These are phyloP conservation scores for Talaromyces sp. DNA, from an alignment of 2,329 filamentous ascomycete species.

Conservation along the genomic window DNA sequence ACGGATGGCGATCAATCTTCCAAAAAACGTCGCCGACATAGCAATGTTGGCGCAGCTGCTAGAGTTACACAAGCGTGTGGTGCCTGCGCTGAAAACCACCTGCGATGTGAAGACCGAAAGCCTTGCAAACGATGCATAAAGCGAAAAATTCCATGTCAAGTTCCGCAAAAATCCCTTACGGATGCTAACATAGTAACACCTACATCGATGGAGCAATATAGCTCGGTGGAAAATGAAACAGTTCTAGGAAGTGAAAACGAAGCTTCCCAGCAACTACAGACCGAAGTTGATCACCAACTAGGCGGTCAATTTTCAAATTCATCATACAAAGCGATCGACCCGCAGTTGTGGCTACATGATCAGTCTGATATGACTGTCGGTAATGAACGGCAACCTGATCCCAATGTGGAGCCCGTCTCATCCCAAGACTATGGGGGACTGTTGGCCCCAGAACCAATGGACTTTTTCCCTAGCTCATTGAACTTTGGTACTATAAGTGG, in stretches of 20 bases:
- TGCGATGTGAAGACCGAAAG: slow-evolving; percentile 28
- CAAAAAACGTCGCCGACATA: slow-evolving; percentile 7
- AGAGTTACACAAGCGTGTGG: slow-evolving; percentile 24
- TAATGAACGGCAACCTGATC: not conserved
- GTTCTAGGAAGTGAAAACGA: not conserved
- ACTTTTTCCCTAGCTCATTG: slow-evolving; percentile 1
- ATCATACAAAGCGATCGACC: not conserved
- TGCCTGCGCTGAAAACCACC: slow-evolving; percentile 25
- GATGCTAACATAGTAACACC: not conserved
- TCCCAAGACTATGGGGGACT: not conserved
- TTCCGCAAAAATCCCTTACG: not conserved
- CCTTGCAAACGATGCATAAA: slow-evolving; percentile 25
- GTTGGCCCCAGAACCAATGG: not conserved
- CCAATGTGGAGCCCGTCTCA: not conserved
- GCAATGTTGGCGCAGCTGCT: slow-evolving; percentile 4
- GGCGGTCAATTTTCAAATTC: not conserved
- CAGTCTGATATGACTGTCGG: not conserved
- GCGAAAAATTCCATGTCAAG: slow-evolving; percentile 16
- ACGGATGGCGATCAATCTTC: slow-evolving; percentile 13
- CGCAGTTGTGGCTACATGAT: not conserved
- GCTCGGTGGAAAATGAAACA: not conserved
- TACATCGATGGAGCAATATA: not conserved
- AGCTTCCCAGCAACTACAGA: not conserved
- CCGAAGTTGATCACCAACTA: not conserved
- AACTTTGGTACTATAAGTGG: slow-evolving; percentile 3